A percentile compares a stretch with the other conserved stretches of the same genome.
These are phyloP conservation scores for Colletotrichum costaricense DNA, from an alignment of 2,329 filamentous ascomycete species.

Conservation along the genomic window DNA sequence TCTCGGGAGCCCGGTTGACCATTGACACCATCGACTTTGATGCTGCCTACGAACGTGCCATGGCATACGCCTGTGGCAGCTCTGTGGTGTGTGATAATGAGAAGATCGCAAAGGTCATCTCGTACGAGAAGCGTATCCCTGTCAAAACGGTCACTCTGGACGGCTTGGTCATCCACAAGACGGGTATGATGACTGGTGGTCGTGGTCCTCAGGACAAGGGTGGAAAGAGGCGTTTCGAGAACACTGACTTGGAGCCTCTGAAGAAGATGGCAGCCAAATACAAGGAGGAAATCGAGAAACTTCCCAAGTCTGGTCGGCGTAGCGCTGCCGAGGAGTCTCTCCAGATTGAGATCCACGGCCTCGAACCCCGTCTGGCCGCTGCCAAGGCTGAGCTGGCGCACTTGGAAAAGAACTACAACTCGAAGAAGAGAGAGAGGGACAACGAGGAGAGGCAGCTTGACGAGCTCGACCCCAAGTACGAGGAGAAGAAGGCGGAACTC, in stretches of 20 bases:
- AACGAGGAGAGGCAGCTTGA: constrained; percentile 78
- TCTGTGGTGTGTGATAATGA: constrained; percentile 94
- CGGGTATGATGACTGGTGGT: constrained; percentile 95
- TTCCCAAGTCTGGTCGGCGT: constrained; percentile 83
- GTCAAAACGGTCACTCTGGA: constrained; percentile 96
- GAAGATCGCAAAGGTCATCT: constrained; percentile 87
- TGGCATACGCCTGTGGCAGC: constrained; percentile 94
- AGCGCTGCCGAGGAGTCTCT: constrained; percentile 83
- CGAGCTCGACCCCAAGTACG: constrained; percentile 82
- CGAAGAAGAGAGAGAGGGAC: constrained; percentile 85
- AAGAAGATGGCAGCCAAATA: constrained; percentile 80
- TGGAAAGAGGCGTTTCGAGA: constrained; percentile 86
- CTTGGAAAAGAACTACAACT: constrained; percentile 84
- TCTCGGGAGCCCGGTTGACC: constrained; percentile 86
- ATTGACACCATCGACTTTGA: constrained; percentile 98
- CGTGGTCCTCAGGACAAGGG: constrained; percentile 81
- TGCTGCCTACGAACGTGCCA: constrained; percentile 85
- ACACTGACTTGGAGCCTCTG: constrained; percentile 89
- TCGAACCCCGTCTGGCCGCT: constrained; percentile 81
- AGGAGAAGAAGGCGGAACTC: constrained; percentile 77
- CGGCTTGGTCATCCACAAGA: constrained; percentile 97
- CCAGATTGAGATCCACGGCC: constrained; percentile 80
- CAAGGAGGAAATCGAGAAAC: constrained; percentile 79
- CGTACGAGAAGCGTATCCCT: constrained; percentile 84
- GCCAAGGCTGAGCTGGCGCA: constrained; percentile 81